Conservation (phyloP, 139 green algal genomes). For the Haematococcus lacustris region DNA sequence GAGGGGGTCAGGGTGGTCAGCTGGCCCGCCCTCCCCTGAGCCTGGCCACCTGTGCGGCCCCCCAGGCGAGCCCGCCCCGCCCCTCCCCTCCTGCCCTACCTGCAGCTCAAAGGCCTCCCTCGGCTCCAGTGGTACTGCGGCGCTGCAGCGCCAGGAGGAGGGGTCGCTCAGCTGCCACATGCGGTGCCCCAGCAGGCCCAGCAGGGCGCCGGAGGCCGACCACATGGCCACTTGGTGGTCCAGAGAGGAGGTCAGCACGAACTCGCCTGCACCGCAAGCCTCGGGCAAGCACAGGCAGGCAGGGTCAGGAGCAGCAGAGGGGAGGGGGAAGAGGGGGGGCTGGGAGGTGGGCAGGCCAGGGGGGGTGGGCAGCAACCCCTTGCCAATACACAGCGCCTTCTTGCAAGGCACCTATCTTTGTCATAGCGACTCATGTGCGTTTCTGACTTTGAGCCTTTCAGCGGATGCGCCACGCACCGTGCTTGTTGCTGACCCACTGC, state of each 20-base stretch:
- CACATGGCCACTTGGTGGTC: constrained; percentile 28
- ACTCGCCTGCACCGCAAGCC: constrained; percentile 1
- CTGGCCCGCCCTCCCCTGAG: not conserved
- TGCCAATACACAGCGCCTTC: not conserved
- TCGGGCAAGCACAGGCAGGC: not conserved
- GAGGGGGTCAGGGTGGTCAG: not conserved
- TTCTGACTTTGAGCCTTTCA: too few relatives aligned
- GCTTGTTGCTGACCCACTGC: constrained; percentile 16
- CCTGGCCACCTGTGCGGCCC: not conserved
- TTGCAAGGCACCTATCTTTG: not conserved
- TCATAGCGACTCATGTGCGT: not conserved
- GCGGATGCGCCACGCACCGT: not conserved
- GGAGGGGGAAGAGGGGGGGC: not conserved
- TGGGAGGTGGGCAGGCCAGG: not conserved
- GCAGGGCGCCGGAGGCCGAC: constrained; percentile 11
- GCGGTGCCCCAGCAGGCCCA: constrained; percentile 29
- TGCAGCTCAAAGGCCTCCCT: not conserved
- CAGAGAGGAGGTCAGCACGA: constrained; percentile 19
- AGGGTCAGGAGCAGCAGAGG: not conserved
- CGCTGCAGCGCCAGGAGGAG: constrained; percentile 1
- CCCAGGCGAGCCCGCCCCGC: too few relatives aligned
- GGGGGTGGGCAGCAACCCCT: not conserved
- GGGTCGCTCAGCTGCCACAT: constrained; percentile 14
- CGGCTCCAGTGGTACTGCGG: not conserved
- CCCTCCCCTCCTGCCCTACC: too few relatives aligned